phyloP scores from a whole-genome alignment of 805 yeast species.

The Zygosaccharomyces siamensis region DNA sequence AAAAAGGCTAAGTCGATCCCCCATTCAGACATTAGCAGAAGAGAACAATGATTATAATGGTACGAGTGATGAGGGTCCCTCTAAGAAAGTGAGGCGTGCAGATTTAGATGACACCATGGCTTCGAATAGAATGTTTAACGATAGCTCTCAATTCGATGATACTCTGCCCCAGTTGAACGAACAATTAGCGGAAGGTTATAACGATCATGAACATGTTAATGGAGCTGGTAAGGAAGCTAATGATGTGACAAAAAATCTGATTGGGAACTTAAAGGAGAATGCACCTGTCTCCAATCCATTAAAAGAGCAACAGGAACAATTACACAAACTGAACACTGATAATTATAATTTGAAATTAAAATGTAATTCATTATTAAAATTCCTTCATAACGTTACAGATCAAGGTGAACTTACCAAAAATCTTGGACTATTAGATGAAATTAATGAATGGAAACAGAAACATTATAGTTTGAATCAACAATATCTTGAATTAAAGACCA shows the following conservation, averaged over 20 bases:
- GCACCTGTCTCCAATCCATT: conserved; percentile 26
- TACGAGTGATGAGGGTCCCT: conserved; percentile 10
- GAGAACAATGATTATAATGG: conserved; percentile 1
- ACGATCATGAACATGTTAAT: conserved; percentile 2
- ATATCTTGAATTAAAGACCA: conserved; percentile 15
- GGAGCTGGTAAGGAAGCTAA: neutral
- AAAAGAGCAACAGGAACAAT: conserved; percentile 30
- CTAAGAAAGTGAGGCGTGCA: conserved; percentile 16
- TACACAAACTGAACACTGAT: conserved; percentile 23
- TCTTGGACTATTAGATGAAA: conserved; percentile 22
- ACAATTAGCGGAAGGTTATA: neutral
- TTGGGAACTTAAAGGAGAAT: conserved; percentile 21
- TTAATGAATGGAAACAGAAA: conserved; percentile 21
- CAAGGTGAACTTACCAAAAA: conserved; percentile 24
- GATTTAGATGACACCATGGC: conserved; percentile 25
- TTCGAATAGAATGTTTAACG: conserved; percentile 28
- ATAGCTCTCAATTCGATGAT: conserved; percentile 32
- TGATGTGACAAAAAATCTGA: conserved; percentile 15
- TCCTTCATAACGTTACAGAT: conserved; percentile 27
- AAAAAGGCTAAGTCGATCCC: conserved; percentile 8
- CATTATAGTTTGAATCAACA: conserved; percentile 13
- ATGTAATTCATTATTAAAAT: conserved; percentile 28
- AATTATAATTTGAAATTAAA: conserved; percentile 29
- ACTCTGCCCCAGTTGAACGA: conserved; percentile 25
- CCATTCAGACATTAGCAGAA: conserved; percentile 1